Conservation (phyloP, 179 eudicot genomes). For the Heliamphora ciliata region DNA sequence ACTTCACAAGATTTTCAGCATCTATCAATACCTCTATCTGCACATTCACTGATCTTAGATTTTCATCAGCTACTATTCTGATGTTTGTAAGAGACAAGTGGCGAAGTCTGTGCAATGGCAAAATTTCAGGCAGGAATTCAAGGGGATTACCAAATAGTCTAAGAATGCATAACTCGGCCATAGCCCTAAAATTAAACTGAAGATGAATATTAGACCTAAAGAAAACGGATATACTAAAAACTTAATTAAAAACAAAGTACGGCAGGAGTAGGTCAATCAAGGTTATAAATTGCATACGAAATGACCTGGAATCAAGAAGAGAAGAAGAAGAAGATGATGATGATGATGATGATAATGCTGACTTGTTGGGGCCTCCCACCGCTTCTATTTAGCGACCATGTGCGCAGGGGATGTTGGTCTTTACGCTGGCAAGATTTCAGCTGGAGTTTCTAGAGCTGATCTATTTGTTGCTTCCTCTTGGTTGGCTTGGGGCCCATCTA, state of each 20-base stretch:
- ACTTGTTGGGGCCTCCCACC: no score
- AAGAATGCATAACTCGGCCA: constrained; percentile 82
- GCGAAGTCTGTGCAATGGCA: constrained; percentile 83
- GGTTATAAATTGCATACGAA: constrained; percentile 16
- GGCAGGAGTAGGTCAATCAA: not conserved
- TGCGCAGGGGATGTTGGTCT: no score
- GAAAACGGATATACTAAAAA: constrained; percentile 8
- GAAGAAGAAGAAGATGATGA: constrained; percentile 11
- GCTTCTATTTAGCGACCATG: no score
- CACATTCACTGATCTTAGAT: constrained; percentile 81
- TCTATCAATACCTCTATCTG: constrained; percentile 70
- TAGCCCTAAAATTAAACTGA: constrained; percentile 58
- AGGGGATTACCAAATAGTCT: constrained; percentile 96
- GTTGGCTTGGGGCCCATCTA: no score
- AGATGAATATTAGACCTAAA: constrained; percentile 23
- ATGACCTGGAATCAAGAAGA: constrained; percentile 91
- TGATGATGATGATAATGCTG: no score
- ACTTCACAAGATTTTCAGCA: not conserved
- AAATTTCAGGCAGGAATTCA: constrained; percentile 93
- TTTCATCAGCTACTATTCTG: constrained; percentile 82
- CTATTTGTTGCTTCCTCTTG: no score
- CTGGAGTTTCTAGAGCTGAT: no score
- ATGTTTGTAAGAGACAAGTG: constrained; percentile 97
- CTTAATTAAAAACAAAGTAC: not conserved
- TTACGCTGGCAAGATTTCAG: no score